phyloP scores from a whole-genome alignment of 176 grass and related monocot genomes.

The Triticum timopheevii region DNA sequence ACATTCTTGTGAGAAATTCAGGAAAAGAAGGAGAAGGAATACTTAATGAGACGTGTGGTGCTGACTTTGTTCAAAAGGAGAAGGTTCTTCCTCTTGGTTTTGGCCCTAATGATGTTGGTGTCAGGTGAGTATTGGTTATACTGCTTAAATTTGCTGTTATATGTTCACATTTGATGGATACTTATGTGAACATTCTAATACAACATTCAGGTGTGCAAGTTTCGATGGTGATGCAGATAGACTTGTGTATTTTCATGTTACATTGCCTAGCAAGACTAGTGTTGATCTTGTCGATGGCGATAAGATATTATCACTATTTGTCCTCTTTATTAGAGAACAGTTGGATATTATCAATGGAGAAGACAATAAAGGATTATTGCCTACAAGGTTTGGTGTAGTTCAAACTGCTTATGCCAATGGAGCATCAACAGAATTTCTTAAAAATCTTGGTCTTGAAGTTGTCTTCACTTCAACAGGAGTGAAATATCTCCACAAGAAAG shows the following conservation, averaged over 20 bases:
- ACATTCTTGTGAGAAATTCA: slow-evolving; percentile 69
- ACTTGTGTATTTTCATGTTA: slow-evolving; percentile 72
- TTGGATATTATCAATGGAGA: slow-evolving; percentile 56
- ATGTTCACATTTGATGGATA: not conserved
- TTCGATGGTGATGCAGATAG: slow-evolving; percentile 91
- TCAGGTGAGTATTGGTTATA: slow-evolving; percentile 35
- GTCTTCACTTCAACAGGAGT: slow-evolving; percentile 85
- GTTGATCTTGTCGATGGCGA: slow-evolving; percentile 92
- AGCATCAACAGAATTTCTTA: slow-evolving; percentile 73
- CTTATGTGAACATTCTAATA: slow-evolving; percentile 28
- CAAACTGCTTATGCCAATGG: slow-evolving; percentile 99
- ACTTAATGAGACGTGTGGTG: slow-evolving; percentile 89
- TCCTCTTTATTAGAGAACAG: slow-evolving; percentile 86
- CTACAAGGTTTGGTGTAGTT: slow-evolving; percentile 66
- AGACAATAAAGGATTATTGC: slow-evolving; percentile 35
- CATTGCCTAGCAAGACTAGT: slow-evolving; percentile 47
- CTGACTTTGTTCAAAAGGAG: slow-evolving; percentile 97
- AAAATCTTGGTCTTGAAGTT: slow-evolving; percentile 69
- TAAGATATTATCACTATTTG: slow-evolving; percentile 91
- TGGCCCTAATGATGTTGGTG: slow-evolving; percentile 50
- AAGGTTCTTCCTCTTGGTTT: slow-evolving; percentile 73
- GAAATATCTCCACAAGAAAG: slow-evolving; percentile 93
- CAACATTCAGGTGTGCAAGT: slow-evolving; percentile 85
- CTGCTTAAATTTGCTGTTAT: not conserved
- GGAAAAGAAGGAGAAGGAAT: slow-evolving; percentile 80